Evolutionary conservation across 441 rosid species (phyloP), one percentile per base, ranked within the genome.

Genomic region (Omphalea diandra): DNA sequence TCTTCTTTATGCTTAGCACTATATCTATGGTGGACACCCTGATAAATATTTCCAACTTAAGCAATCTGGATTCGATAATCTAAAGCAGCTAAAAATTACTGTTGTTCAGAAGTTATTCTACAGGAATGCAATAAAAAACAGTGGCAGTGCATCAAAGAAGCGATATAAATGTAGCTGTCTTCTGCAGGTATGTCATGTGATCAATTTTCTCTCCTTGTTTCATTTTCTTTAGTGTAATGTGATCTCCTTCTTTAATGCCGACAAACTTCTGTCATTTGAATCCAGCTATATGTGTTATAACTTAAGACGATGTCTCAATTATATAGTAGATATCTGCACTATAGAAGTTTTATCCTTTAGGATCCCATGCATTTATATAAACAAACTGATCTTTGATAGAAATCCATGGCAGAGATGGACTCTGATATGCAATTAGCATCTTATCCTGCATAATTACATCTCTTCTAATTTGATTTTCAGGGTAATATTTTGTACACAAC

Each of bases 1-100:
- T 61, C 90, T 95, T 72, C 96, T 98, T 72, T 92, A 87, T 84
- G 94, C 97, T 53, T 98, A 92, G 76, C 93, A 97, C 63, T 95
- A 90, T 82, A 74, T 92, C 36, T 84, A 75, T 77, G 72, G 85
- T 60, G 52, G 82, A 17, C 91, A 89, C 72, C 88, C 82, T 50
- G 85, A 85, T 50, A 82, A 76, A 73, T 94, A 92, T 74, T 56
- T 55, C 68, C 84, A 80, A 75, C 79, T 84, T 35, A 87, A 79
- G 80, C 84, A 79, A 71, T 80, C 84, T 58, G 87, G 84, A 61
- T 80, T 81, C 63, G 74, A 76, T 67, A 69, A 65, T 75, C 72
- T 94, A 77, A 85, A 85, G 74, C 75, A 82, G 67, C 79, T 94
- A 24, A 81, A 83, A 74, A 65, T 92, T 54, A 69, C 84, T 63